Percentiles rank a stretch among this genome's conserved stretches.
Evolutionary conservation across 2,329 filamentous ascomycete species (phyloP).

Genomic region (Penicillium sp.): DNA sequence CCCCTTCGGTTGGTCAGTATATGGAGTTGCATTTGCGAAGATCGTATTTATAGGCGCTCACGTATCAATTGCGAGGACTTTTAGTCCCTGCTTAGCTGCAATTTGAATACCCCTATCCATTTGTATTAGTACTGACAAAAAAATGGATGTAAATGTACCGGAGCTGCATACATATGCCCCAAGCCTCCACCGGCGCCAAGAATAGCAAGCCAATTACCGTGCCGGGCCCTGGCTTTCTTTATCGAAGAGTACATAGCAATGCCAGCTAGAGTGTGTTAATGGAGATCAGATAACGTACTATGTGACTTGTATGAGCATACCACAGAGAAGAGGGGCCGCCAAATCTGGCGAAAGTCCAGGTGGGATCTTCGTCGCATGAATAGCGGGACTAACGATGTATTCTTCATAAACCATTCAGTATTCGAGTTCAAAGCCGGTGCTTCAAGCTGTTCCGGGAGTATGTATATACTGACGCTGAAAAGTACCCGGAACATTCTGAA

Average conservation of each 20-base stretch:
- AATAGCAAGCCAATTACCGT: constrained; percentile 38
- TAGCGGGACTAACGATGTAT: constrained; percentile 37
- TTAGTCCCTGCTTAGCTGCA: constrained; percentile 35
- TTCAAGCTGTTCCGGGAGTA: background rate
- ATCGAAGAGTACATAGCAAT: constrained; percentile 43
- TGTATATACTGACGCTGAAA: constrained; percentile 33
- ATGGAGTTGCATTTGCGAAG: background rate
- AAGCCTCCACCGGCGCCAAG: constrained; percentile 40
- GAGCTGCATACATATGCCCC: constrained; percentile 36
- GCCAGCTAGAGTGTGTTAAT: constrained; percentile 26
- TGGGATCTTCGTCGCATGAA: constrained; percentile 39
- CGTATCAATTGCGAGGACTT: constrained; percentile 41
- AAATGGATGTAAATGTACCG: background rate
- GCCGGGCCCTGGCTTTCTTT: constrained; percentile 35
- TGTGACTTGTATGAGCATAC: constrained; percentile 13
- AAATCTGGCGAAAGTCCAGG: constrained; percentile 30
- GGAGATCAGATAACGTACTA: background rate
- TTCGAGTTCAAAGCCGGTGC: background rate
- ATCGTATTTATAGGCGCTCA: constrained; percentile 9
- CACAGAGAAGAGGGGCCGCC: constrained; percentile 40
- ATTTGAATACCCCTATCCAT: constrained; percentile 37
- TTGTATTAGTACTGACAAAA: background rate
- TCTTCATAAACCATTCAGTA: constrained; percentile 19
- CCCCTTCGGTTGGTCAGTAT: constrained; percentile 22
- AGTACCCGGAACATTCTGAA: constrained; percentile 38